A percentile compares a stretch with the other conserved stretches of the same genome.
Evolutionary conservation across 176 grass and related monocot species (phyloP).

Genomic region (Luzula sylvatica): DNA sequence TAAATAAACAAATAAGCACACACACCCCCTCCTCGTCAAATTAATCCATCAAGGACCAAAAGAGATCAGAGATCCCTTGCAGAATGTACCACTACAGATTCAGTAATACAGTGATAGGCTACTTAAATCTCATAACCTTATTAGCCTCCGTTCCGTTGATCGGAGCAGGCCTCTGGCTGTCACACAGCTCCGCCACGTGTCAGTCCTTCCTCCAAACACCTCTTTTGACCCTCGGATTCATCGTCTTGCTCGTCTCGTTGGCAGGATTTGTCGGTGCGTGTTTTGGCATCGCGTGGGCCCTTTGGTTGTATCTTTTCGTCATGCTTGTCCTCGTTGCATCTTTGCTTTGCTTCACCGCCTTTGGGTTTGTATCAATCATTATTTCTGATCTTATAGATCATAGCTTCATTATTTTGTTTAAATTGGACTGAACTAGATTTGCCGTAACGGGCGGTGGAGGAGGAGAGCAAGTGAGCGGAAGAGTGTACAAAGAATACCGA

Average conservation of each 20-base stretch:
- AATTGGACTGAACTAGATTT: background rate
- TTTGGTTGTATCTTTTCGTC: slow-evolving; percentile 76
- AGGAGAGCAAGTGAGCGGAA: slow-evolving; percentile 39
- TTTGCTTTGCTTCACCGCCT: slow-evolving; percentile 57
- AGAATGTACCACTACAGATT: slow-evolving; percentile 52
- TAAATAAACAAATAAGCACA: slow-evolving; percentile 12
- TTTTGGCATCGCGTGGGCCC: slow-evolving; percentile 78
- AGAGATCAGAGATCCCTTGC: slow-evolving; percentile 4
- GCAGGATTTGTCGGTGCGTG: slow-evolving; percentile 87
- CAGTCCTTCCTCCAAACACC: slow-evolving; percentile 81
- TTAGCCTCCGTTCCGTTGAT: slow-evolving; percentile 84
- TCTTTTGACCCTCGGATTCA: slow-evolving; percentile 60
- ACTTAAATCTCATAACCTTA: slow-evolving; percentile 72
- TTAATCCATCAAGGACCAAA: background rate
- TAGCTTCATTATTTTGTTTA: background rate
- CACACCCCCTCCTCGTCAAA: no score
- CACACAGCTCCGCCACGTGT: slow-evolving; percentile 56
- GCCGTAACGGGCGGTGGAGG: slow-evolving; percentile 65
- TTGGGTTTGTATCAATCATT: slow-evolving; percentile 37
- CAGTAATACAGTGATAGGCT: slow-evolving; percentile 75
- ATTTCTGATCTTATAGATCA: no score
- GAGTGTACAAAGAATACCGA: slow-evolving; percentile 76
- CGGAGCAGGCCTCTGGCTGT: slow-evolving; percentile 66
- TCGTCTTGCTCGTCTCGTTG: slow-evolving; percentile 62
- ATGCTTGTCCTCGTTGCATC: slow-evolving; percentile 53